phyloP scores from a whole-genome alignment of 1,139 yeast species.

The Kurtzmaniella quercitrusa region DNA sequence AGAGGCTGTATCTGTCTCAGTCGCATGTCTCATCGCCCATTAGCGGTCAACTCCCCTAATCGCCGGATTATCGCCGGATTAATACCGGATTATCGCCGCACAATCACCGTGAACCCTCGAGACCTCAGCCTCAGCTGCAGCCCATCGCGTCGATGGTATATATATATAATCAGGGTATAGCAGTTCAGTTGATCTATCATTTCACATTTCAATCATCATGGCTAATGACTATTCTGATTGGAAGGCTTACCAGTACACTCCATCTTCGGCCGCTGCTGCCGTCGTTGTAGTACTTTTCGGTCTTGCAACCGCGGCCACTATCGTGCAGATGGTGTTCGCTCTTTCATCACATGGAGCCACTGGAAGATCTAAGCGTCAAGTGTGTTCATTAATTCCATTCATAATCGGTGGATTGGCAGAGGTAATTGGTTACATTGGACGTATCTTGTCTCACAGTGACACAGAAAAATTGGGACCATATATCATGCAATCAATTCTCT shows the following conservation, averaged over 20 bases:
- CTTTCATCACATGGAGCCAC: neutral
- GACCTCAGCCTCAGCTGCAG: neutral
- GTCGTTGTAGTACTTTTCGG: constrained; percentile 5
- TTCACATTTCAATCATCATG: too few relatives aligned
- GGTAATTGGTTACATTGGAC: constrained; percentile 30
- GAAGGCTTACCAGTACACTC: constrained; percentile 6
- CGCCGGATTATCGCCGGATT: neutral
- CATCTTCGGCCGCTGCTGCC: constrained; percentile 5
- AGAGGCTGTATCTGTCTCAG: neutral
- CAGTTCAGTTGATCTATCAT: too few relatives aligned
- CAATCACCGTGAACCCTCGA: too few relatives aligned
- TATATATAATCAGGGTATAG: neutral
- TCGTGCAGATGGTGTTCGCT: constrained; percentile 1
- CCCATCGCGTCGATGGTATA: neutral
- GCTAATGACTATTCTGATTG: neutral
- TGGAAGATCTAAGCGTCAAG: constrained; percentile 3
- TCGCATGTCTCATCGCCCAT: neutral
- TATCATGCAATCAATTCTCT: constrained; percentile 25
- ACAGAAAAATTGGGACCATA: constrained; percentile 20
- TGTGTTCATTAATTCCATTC: constrained; percentile 15
- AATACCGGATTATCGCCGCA: neutral
- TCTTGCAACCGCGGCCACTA: neutral
- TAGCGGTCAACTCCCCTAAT: neutral
- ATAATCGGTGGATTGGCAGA: constrained; percentile 23
- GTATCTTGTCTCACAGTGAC: constrained; percentile 19